Conservation (phyloP, 768 basidiomycete species). For the Rhizopogon roseolus region DNA sequence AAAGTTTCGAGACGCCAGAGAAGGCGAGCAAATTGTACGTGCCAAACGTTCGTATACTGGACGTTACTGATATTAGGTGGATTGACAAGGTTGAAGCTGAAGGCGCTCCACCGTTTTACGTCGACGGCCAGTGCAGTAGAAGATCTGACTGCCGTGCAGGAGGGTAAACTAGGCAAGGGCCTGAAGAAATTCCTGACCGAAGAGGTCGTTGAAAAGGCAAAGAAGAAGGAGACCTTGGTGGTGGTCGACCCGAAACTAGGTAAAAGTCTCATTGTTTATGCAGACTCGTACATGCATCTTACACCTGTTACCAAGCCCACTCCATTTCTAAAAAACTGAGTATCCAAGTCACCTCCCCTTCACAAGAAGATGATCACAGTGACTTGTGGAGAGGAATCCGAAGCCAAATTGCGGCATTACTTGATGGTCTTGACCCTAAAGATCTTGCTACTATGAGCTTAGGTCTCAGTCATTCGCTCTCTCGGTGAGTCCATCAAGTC, state of each 20-base stretch:
- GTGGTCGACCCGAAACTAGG: constrained; percentile 91
- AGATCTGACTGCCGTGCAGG: constrained; percentile 89
- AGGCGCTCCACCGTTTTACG: constrained; percentile 93
- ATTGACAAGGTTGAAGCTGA: constrained; percentile 74
- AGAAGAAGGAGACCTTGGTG: constrained; percentile 78
- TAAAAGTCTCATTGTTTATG: constrained; percentile 34
- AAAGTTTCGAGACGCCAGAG: constrained; percentile 92
- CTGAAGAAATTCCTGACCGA: constrained; percentile 91
- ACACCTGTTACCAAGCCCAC: constrained; percentile 42
- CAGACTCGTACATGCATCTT: constrained; percentile 2
- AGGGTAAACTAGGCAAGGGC: constrained; percentile 88
- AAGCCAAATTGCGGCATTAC: constrained; percentile 75
- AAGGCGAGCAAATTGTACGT: constrained; percentile 88
- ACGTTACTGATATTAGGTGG: not conserved
- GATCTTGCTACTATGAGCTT: constrained; percentile 97
- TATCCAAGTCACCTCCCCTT: constrained; percentile 72
- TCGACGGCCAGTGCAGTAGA: constrained; percentile 97
- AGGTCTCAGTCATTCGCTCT: constrained; percentile 95
- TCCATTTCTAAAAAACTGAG: constrained; percentile 92
- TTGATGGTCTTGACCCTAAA: constrained; percentile 89
- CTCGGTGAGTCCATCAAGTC: constrained; percentile 51
- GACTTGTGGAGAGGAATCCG: constrained; percentile 98
- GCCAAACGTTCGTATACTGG: not conserved
- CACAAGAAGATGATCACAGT: constrained; percentile 47
- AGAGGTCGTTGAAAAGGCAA: constrained; percentile 83